Evolutionary conservation across 192 early-diverging fungal species (phyloP), one percentile per base, ranked within the genome.

Genomic region (Tieghemiomyces parasiticus): DNA sequence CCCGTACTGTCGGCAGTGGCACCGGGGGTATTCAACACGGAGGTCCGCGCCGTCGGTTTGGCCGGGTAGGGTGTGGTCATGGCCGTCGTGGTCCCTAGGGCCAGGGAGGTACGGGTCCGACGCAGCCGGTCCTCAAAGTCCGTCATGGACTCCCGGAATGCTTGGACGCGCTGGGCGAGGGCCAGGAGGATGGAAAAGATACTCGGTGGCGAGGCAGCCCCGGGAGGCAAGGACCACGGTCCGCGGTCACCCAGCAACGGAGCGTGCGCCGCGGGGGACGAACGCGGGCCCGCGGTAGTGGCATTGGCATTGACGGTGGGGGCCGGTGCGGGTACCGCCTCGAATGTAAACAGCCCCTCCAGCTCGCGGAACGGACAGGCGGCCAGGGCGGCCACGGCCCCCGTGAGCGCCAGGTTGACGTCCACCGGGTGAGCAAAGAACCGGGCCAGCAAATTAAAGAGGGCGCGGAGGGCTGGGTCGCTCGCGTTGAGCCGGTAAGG

Each of bases 351-450:
- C 33, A 56, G 54, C 30, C 54, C 54, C 16, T 87, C 85, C 32
- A 89, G 65, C 32, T 81, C 83, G 6, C 85, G 73, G 59, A 81
- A 78, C 0, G 83, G 84, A 46, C 87, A 89, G 6, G 88, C 70
- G 1, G 85, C 83, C 56, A 97, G 70, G n/a, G 88, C 84, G 0
- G 88, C 79, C 30, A 97, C 68, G 28, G 93, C 86, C 28, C 90
- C 91, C 0, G 94, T 97, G 28, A 97, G 70, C 0, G 91, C 90
- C 66, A 97, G 65, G 65, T 97, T 97, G 61, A 93, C 80, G 31
- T 86, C 84, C 28, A 83, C 84, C 25, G 88, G 84, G 61, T 97
- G 92, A 0, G 81, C 78, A 72, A 93, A 93, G 62, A 93, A 92
- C 53, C 82, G 79, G 35, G 80, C 73, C 33, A 87, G 69, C n/a